A percentile compares a stretch with the other conserved stretches of the same genome.
These are phyloP conservation scores for Saccharomycopsis amapae DNA, from an alignment of 805 yeast genomes.

Conservation along the genomic window DNA sequence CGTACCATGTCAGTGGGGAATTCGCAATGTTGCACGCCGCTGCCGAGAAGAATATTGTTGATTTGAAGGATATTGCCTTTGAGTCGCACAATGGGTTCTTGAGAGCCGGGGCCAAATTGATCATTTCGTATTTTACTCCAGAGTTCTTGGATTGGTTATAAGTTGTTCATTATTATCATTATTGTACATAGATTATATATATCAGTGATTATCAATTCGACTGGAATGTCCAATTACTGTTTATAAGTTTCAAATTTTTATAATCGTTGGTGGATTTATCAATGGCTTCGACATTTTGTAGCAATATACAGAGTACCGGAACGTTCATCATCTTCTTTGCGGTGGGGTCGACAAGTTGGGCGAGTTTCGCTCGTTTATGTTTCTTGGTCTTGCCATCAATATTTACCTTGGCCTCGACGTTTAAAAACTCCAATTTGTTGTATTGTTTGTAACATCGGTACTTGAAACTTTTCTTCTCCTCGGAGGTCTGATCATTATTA, in stretches of 20 bases:
- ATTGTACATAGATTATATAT: background rate
- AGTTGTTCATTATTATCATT: background rate
- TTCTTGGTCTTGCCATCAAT: background rate
- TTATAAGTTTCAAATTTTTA: background rate
- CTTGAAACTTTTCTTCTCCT: background rate
- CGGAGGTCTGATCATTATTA: background rate
- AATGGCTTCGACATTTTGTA: background rate
- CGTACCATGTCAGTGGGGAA: conserved; percentile 96
- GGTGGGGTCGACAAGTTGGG: background rate
- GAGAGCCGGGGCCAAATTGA: conserved; percentile 91
- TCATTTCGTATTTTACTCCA: conserved; percentile 91
- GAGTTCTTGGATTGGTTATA: conserved; percentile 88
- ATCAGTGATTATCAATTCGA: background rate
- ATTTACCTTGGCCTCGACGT: background rate
- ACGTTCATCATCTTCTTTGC: background rate
- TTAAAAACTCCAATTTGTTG: background rate
- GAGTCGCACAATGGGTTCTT: conserved; percentile 88
- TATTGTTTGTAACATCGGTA: background rate
- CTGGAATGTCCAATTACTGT: conserved; percentile 2
- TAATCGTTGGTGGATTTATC: background rate
- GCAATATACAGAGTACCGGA: background rate
- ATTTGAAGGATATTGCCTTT: conserved; percentile 61
- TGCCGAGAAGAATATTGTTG: conserved; percentile 89
- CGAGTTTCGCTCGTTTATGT: background rate
- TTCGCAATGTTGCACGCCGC: conserved; percentile 98